phyloP scores from a whole-genome alignment of 345 rosid genomes.

The Citrus medica region DNA sequence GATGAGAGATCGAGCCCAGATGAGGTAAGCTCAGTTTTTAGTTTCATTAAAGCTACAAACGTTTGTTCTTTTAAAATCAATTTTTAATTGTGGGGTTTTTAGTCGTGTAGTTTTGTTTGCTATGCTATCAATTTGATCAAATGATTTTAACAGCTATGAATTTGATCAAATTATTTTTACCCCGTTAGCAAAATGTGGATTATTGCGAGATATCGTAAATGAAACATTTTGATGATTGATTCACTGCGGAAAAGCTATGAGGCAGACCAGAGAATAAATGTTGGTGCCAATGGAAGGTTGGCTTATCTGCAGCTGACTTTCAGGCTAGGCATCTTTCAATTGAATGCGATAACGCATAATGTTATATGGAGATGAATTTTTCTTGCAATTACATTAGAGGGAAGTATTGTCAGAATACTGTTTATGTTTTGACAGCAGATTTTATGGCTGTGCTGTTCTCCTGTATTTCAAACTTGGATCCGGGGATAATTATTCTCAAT shows the following conservation, averaged over 20 bases:
- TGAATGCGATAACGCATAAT: not conserved
- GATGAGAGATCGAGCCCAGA: conserved; percentile 74
- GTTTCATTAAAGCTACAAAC: not conserved
- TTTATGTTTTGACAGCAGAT: not conserved
- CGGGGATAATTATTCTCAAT: too few species aligned
- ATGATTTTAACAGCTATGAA: not conserved
- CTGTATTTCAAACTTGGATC: not conserved
- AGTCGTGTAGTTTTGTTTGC: not conserved
- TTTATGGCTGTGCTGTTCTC: not conserved
- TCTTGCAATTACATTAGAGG: not conserved
- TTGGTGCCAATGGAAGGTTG: not conserved
- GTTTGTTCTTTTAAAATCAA: not conserved
- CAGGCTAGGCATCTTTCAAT: not conserved
- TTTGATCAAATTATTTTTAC: not conserved
- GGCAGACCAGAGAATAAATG: not conserved
- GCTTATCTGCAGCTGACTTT: not conserved
- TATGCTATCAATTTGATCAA: not conserved
- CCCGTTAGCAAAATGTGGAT: not conserved
- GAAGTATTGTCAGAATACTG: not conserved
- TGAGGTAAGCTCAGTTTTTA: conserved; percentile 44
- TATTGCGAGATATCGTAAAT: not conserved
- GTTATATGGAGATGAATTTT: too few species aligned
- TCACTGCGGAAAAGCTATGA: not conserved
- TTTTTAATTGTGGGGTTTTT: not conserved
- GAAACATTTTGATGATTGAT: not conserved